phyloP scores from a whole-genome alignment of 1,139 yeast species.

The Fermentozyma sake region DNA sequence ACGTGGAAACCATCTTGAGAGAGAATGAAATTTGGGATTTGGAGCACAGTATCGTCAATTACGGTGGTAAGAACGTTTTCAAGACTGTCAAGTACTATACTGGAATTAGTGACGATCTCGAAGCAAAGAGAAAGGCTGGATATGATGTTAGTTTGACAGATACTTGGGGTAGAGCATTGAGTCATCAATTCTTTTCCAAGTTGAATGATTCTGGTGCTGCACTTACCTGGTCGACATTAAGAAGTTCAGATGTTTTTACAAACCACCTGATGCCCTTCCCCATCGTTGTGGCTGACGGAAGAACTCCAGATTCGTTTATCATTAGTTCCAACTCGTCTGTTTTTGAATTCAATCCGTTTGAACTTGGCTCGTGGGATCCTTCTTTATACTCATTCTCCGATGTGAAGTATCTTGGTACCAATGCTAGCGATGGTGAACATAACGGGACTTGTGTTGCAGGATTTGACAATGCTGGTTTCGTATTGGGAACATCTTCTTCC shows the following conservation, averaged over 20 bases:
- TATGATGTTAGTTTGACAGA: slow-evolving; percentile 79
- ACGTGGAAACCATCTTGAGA: slow-evolving; percentile 55
- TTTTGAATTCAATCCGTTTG: slow-evolving; percentile 77
- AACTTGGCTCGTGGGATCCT: slow-evolving; percentile 89
- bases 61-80: slow-evolving; percentile 68
- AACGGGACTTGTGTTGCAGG: slow-evolving; percentile 27
- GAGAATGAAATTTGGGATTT: slow-evolving; percentile 65
- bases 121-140: slow-evolving; percentile 69
- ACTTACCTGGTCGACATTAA: slow-evolving; percentile 61
- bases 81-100: slow-evolving; percentile 55
- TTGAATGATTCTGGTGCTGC: slow-evolving; percentile 56
- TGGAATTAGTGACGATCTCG: slow-evolving; percentile 47
- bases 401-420: slow-evolving; percentile 68
- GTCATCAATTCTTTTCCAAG: slow-evolving; percentile 68
- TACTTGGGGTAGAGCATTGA: slow-evolving; percentile 86
- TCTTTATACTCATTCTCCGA: slow-evolving; percentile 63
- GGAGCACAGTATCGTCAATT: slow-evolving; percentile 53
- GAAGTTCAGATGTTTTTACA: slow-evolving; percentile 48
- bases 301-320: slow-evolving; percentile 61
- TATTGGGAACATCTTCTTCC: slow-evolving; percentile 45
- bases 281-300: slow-evolving; percentile 70
- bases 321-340: slow-evolving; percentile 65
- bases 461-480: slow-evolving; percentile 42
- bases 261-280: slow-evolving; percentile 79
- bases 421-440: slow-evolving; percentile 50